These are phyloP conservation scores for Echium plantagineum DNA, from an alignment of 257 asterid species.

Conservation along the genomic window DNA sequence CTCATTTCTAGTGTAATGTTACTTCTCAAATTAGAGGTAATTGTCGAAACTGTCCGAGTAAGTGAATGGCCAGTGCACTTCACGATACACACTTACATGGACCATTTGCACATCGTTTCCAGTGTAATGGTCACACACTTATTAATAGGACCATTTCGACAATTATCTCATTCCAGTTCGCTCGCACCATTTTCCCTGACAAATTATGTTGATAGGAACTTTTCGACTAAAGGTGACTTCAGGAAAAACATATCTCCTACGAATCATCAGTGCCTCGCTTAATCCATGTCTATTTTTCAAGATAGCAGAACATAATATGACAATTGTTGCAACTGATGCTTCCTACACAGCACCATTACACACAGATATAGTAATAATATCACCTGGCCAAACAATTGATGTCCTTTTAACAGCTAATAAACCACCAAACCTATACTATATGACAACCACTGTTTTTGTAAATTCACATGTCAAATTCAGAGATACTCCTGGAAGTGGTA, in stretches of 20 bases:
- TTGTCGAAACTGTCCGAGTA: too few species aligned
- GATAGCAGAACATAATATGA: slow-evolving; percentile 11
- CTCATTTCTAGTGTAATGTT: too few species aligned
- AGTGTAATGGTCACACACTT: too few species aligned
- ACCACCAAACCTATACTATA: slow-evolving; percentile 11
- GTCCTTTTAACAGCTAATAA: slow-evolving; percentile 10
- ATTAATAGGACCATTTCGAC: too few species aligned
- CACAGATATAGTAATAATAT: slow-evolving; percentile 3
- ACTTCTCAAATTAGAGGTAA: too few species aligned
- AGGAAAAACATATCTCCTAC: slow-evolving; percentile 13
- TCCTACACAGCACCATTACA: slow-evolving; percentile 14
- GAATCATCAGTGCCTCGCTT: slow-evolving; percentile 13
- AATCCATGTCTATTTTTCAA: slow-evolving; percentile 11
- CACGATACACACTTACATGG: too few species aligned
- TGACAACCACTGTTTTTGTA: slow-evolving; percentile 11
- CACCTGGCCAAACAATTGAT: slow-evolving; percentile 23
- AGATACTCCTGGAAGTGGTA: slow-evolving; percentile 13
- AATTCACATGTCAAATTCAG: background rate
- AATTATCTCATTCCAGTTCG: too few species aligned
- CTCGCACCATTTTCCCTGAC: too few species aligned
- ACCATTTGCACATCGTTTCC: too few species aligned
- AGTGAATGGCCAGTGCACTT: too few species aligned
- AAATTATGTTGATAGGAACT: slow-evolving; percentile 3
- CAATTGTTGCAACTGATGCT: slow-evolving; percentile 17
- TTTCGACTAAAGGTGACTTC: slow-evolving; percentile 1